phyloP scores from a whole-genome alignment of 768 basidiomycete species.

The Lactifluus echinatus region DNA sequence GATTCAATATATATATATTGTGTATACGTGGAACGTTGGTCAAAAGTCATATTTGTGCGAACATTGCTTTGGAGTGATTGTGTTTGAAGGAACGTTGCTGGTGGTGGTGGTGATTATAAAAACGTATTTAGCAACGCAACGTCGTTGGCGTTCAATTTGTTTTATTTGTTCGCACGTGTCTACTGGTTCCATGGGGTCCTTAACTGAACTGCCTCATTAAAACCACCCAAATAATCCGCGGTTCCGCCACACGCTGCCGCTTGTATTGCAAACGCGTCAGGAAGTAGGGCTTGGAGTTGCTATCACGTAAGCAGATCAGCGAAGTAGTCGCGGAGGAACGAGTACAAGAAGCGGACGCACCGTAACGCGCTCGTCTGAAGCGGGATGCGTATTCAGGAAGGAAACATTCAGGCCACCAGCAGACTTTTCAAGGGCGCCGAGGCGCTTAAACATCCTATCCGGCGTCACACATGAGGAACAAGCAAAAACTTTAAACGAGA shows the following conservation, averaged over 20 bases:
- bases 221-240: constrained; percentile 16
- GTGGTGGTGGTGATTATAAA: background rate
- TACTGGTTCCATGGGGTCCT: background rate
- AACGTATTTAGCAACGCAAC: background rate
- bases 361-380: constrained; percentile 60
- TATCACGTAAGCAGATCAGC: background rate
- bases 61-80: too few species aligned
- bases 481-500: background rate
- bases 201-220: background rate
- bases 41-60: too few species aligned
- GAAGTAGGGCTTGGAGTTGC: constrained; percentile 42
- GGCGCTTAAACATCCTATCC: constrained; percentile 54
- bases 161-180: background rate
- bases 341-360: constrained; percentile 32
- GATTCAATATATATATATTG: too few species aligned
- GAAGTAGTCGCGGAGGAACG: background rate
- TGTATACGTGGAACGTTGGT: too few species aligned
- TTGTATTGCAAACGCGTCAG: constrained; percentile 47
- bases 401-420: constrained; percentile 30
- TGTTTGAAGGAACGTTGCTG: too few species aligned
- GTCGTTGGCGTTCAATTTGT: background rate
- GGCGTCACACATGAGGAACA: background rate
- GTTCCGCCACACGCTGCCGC: constrained; percentile 42
- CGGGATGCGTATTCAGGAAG: constrained; percentile 79
- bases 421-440: constrained; percentile 47